A percentile compares a stretch with the other conserved stretches of the same genome.
phyloP scores from a whole-genome alignment of 140 eudicot genomes.

The Oenanthe javanica region DNA sequence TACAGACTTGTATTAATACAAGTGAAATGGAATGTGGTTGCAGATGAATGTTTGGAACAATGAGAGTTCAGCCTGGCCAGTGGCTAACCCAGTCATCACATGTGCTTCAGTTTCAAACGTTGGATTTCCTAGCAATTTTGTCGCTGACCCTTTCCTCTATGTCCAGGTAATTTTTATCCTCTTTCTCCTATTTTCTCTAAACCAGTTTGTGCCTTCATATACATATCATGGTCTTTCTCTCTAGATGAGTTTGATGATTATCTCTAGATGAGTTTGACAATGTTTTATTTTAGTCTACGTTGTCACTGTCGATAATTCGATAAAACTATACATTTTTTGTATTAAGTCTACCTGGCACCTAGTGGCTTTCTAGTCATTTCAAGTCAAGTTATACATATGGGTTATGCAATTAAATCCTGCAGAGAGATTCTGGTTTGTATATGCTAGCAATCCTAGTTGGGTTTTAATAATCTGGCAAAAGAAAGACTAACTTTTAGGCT shows the following conservation, averaged over 20 bases:
- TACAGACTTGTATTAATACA: constrained; percentile 6
- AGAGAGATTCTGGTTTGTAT: not conserved
- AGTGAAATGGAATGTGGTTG: constrained; percentile 8
- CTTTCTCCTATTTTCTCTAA: not conserved
- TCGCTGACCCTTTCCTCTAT: constrained; percentile 88
- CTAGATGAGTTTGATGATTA: no score
- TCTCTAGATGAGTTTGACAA: not conserved
- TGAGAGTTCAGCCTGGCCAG: constrained; percentile 85
- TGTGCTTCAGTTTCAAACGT: constrained; percentile 73
- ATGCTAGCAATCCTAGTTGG: not conserved
- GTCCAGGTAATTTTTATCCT: constrained; percentile 37
- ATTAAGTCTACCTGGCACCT: not conserved
- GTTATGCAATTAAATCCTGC: not conserved
- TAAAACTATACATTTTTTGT: not conserved
- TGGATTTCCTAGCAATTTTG: constrained; percentile 86
- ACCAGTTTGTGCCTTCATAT: not conserved
- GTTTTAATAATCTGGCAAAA: not conserved
- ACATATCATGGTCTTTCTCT: not conserved
- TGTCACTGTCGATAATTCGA: not conserved
- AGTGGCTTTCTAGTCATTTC: not conserved
- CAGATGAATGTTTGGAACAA: constrained; percentile 72
- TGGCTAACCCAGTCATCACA: constrained; percentile 79
- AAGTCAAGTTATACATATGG: not conserved
- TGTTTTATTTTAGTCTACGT: not conserved
- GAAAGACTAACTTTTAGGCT: not conserved